Evolutionary conservation across 371 early-diverging fungal species (phyloP), one percentile per base, ranked within the genome.

Genomic region (Mucor velutinosus): DNA sequence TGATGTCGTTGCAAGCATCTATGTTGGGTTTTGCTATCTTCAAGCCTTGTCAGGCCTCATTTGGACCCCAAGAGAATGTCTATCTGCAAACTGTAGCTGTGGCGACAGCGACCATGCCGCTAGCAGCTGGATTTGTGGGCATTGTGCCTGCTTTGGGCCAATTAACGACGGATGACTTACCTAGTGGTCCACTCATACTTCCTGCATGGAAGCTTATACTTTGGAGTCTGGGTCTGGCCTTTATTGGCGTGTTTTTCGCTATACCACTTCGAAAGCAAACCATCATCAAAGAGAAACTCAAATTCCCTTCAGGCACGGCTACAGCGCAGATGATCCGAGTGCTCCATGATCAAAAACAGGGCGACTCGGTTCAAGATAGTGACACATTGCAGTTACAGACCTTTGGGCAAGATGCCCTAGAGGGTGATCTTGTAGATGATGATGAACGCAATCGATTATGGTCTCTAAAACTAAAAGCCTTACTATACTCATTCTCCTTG

Each of bases 211-310:
- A 89, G 63, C 69, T 93, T 60, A 78, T 90, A 23, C 67, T 92
- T 0, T 94, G 94, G 94, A 87, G 89, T 7, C 67, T 93, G 11
- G 93, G 89, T 4, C 76, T 93, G 49, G 87, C 93, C 4, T 91
- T 92, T 74, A 93, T 91, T 79, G 95, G 95, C 4, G 90, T 95
- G 10, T 94, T 94, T 69, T 94, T 95, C 75, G 94, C 93, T 4
- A 86, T 95, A 6, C 94, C 94, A 7, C 72, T 95, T 59, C 78
- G 95, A 53, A 85, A 82, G 32, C 93, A 93, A 72, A 90, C 89
- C 0, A 88, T 93, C 47, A 80, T 94, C 51, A 82, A 84, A 58
- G 92, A 93, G 66, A 90, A 93, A 67, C 82, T 94, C 10, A 80
- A 86, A 5, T 94, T 94, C 66, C 95, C 95, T 7, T 90, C 93